phyloP scores from a whole-genome alignment of 805 yeast genomes.

The Candida arabinofermentans region DNA sequence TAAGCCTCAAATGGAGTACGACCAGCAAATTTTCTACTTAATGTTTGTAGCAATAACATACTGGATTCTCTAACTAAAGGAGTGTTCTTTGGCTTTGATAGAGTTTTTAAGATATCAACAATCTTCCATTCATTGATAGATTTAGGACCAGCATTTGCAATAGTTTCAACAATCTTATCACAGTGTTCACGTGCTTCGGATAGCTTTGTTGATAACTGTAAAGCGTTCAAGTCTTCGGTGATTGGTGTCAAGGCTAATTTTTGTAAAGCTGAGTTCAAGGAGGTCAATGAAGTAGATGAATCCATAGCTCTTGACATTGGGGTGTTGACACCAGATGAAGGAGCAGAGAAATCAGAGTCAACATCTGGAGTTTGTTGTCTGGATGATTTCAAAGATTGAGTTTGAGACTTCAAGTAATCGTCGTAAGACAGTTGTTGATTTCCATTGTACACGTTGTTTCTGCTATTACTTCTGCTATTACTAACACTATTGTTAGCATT shows the following conservation, averaged over 20 bases:
- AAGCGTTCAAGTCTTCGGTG: constrained; percentile 47
- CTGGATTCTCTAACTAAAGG: constrained; percentile 75
- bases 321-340: constrained; percentile 28
- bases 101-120: constrained; percentile 55
- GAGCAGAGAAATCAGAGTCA: constrained; percentile 23
- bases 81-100: constrained; percentile 71
- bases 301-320: constrained; percentile 26
- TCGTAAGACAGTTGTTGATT: constrained; percentile 38
- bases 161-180: constrained; percentile 46
- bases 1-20: constrained; percentile 73
- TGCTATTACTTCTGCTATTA: constrained; percentile 7
- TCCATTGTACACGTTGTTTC: constrained; percentile 6
- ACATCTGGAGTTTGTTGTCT: constrained; percentile 17
- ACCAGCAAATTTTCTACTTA: constrained; percentile 58
- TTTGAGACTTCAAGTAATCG: constrained; percentile 47
- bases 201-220: constrained; percentile 48
- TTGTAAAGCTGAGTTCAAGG: constrained; percentile 62
- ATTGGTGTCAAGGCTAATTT: constrained; percentile 66
- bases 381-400: constrained; percentile 16
- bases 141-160: constrained; percentile 42
- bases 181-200: constrained; percentile 55
- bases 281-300: constrained; percentile 67
- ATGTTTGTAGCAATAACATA: constrained; percentile 52
- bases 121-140: constrained; percentile 64
- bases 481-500: constrained; percentile 3